Conservation (phyloP, 257 asterid genomes). For the Verbascum thapsus region DNA sequence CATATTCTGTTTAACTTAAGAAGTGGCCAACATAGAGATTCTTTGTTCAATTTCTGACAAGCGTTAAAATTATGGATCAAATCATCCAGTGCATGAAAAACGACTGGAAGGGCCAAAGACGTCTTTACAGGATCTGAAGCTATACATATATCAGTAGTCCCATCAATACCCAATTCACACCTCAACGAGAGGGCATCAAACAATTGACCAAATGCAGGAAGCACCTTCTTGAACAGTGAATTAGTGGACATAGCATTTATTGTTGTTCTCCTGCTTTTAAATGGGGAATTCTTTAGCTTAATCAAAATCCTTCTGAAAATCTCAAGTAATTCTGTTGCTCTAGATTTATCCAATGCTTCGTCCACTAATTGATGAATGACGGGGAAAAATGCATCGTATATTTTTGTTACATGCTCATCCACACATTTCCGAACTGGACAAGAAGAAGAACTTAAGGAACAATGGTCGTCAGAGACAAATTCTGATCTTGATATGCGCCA, state of each 20-base stretch:
- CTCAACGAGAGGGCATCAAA: constrained; percentile 80
- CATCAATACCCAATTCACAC: constrained; percentile 46
- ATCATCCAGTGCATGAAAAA: constrained; percentile 88
- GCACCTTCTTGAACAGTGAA: constrained; percentile 37
- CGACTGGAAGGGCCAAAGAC: constrained; percentile 79
- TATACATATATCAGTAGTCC: constrained; percentile 51
- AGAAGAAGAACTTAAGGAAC: constrained; percentile 68
- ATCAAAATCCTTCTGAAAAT: constrained; percentile 54
- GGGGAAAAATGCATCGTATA: constrained; percentile 68
- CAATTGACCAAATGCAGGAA: constrained; percentile 51
- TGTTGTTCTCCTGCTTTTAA: constrained; percentile 69
- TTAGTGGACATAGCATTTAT: constrained; percentile 45
- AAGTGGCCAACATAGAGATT: constrained; percentile 80
- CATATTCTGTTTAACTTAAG: constrained; percentile 77
- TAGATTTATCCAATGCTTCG: constrained; percentile 46
- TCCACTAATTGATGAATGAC: constrained; percentile 54
- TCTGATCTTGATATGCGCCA: constrained; percentile 92
- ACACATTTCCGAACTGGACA: constrained; percentile 82
- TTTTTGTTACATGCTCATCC: constrained; percentile 82
- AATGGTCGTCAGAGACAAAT: constrained; percentile 63
- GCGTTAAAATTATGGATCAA: constrained; percentile 50
- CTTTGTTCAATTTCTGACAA: constrained; percentile 48
- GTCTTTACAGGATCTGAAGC: constrained; percentile 84
- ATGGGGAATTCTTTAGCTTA: constrained; percentile 69
- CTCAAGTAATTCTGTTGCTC: constrained; percentile 53